Base-by-base conservation (phyloP, 2,329 filamentous ascomycete species). In the Clarireedia monteithiana region DNA sequence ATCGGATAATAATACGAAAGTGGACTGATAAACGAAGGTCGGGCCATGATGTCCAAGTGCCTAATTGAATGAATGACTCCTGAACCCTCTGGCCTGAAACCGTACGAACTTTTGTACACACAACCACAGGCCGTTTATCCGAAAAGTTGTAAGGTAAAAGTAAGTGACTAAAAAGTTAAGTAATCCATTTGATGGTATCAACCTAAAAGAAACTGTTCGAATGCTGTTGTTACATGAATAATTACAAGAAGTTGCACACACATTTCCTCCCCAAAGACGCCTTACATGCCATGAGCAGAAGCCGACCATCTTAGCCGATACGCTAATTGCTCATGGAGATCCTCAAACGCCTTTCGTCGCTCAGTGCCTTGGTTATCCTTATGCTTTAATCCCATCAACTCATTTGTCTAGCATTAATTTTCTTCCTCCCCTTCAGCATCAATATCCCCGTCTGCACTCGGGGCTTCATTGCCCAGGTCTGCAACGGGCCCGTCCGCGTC, bases 141-240 rank as follows among this genome's bases (percentile, higher is more conserved):
- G 30, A 34, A 34, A 12, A 34, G 9, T 12, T 34, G 30, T 9
- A 12, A 34, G 30, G 30, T 34, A 34, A 9, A 34, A 9, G 10
- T 34, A 34, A 34, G 30, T 34, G 30, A 34, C 12, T 12, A 34
- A 34, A 34, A 34, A 14, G 10, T 34, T 4, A 38, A 48, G 20
- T 5, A 20, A 7, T 53, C 48, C 50, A 47, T 53, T 38, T 26
- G 17, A 17, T 48, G 23, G 15, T 38, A 48, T 53, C 50, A 38
- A 26, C 15, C 20, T 27, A 23, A 24, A 44, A 49, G 49, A 55
- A 17, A 44, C 12, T 50, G 46, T n/a, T 27, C 34, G 23, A 3
- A 24, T 48, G 26, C 2, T 55, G 50, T 26, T 55, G 49, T 20
- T 54, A 55, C 53, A 55, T 17, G 36, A 44, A 44, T 50, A 44